Base-by-base conservation (phyloP, 345 rosid species). In the Gossypioides kirkii region DNA sequence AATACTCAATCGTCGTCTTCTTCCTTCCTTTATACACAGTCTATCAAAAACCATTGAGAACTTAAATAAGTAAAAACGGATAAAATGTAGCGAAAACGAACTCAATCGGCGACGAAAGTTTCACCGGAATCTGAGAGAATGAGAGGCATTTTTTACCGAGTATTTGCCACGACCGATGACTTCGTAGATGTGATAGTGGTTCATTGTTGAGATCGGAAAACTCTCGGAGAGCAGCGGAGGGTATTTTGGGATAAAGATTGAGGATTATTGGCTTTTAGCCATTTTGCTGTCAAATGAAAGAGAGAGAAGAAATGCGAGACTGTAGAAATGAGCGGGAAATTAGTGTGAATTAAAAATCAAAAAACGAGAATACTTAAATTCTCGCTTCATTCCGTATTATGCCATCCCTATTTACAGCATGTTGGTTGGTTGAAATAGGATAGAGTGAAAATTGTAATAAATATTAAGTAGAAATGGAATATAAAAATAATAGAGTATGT, bases 1-100 rank as follows among this genome's bases (percentile, higher is more conserved):
- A 94, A 79, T 92, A 92, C 86, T 94, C 98, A 73, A 94, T 94
- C 61, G 94, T 85, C 87, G 88, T 92, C 97, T 91, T 94, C 97
- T 89, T 92, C 85, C 98, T 88, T 64, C 98, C 98, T 79, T 92
- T 92, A 75, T 90, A 90, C 70, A 94, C 97, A 54, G 89, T 85
- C 98, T 94, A 70, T 72, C 36, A 11, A 36, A 3, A 58, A 25
- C 12, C 18, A 23, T 53, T 58, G 50, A 52, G 59, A 18, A 71
- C 3, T 3, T 45, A 67, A 64, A 61, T 7, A 0, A 69, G 50
- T 10, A 14, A 73, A 62, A 36, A 4, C 45, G 1, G 10, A 74
- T 43, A 56, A 45, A 13, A 52, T 47, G 49, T 7, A 32, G 25
- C 46, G 8, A 69, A 47, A 49, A 26, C n/a, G 61, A 73, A 75